Evolutionary conservation across 257 asterid genomes (phyloP).

Genomic region (Nicotiana obtusifolia): DNA sequence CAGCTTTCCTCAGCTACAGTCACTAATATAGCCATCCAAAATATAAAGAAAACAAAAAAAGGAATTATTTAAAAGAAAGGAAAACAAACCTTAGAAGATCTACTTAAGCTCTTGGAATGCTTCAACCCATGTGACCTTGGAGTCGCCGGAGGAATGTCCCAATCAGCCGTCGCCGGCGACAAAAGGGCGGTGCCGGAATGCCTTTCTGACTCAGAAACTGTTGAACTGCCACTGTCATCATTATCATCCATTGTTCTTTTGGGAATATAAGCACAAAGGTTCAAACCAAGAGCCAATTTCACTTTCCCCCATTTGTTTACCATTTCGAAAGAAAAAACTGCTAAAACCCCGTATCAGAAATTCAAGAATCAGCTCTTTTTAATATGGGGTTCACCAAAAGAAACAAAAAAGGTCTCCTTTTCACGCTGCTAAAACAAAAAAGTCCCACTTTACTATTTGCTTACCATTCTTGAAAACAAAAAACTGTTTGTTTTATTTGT

Average conservation of each 20-base stretch:
- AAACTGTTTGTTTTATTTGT: background rate
- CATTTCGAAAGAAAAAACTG: conserved; percentile 30
- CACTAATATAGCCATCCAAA: background rate
- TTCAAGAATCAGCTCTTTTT: conserved; percentile 11
- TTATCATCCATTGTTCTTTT: conserved; percentile 32
- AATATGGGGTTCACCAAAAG: conserved; percentile 12
- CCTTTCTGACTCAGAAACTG: conserved; percentile 15
- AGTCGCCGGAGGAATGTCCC: conserved; percentile 51
- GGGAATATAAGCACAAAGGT: conserved; percentile 59
- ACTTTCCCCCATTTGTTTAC: conserved; percentile 91
- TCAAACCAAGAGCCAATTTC: conserved; percentile 78
- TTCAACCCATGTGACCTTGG: conserved; percentile 47
- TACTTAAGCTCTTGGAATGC: conserved; percentile 73
- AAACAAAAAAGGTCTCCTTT: background rate
- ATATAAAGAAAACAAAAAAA: background rate
- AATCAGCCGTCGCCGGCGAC: conserved; percentile 51
- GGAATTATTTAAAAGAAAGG: background rate
- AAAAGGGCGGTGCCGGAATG: conserved; percentile 59
- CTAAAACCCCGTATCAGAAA: conserved; percentile 15
- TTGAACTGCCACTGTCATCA: conserved; percentile 28
- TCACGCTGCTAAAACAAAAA: background rate
- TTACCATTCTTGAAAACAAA: too few relatives aligned
- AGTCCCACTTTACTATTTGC: too few relatives aligned
- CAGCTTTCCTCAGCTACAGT: background rate
- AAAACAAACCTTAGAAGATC: conserved; percentile 77